These are phyloP conservation scores for Isabelozyma rhagii DNA, from an alignment of 805 yeast genomes.

Conservation along the genomic window DNA sequence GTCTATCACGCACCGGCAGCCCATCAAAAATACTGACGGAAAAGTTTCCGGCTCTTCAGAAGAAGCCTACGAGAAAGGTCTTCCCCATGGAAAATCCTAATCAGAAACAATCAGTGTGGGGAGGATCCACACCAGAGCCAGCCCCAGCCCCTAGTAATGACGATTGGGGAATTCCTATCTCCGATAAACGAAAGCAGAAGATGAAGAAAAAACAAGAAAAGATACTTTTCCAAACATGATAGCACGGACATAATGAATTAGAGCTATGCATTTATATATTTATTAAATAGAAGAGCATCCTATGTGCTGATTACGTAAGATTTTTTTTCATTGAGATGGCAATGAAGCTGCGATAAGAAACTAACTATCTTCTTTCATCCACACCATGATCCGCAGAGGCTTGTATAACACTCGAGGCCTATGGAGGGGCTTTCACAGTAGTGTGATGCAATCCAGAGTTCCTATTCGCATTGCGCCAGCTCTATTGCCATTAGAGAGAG, in stretches of 20 bases:
- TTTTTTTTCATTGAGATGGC: not conserved
- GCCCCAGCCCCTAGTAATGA: not conserved
- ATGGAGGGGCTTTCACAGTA: not conserved
- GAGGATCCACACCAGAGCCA: slow-evolving; percentile 7
- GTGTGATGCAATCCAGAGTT: not conserved
- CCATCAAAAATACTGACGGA: slow-evolving; percentile 13
- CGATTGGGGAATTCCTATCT: slow-evolving; percentile 3
- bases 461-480: not conserved
- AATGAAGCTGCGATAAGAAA: not conserved
- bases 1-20: slow-evolving; percentile 2
- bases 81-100: slow-evolving; percentile 61
- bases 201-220: not conserved
- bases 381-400: not conserved
- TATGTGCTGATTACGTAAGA: not conserved
- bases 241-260: not conserved
- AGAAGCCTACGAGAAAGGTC: slow-evolving; percentile 31
- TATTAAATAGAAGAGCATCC: not conserved
- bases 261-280: not conserved
- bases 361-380: not conserved
- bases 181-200: slow-evolving; percentile 12
- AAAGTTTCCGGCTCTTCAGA: slow-evolving; percentile 49
- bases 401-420: not conserved
- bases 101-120: slow-evolving; percentile 18
- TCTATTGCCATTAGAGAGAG: too few species aligned
- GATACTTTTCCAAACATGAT: not conserved